Conservation (phyloP, 331 rosid genomes). For the Spiraea crenata region DNA sequence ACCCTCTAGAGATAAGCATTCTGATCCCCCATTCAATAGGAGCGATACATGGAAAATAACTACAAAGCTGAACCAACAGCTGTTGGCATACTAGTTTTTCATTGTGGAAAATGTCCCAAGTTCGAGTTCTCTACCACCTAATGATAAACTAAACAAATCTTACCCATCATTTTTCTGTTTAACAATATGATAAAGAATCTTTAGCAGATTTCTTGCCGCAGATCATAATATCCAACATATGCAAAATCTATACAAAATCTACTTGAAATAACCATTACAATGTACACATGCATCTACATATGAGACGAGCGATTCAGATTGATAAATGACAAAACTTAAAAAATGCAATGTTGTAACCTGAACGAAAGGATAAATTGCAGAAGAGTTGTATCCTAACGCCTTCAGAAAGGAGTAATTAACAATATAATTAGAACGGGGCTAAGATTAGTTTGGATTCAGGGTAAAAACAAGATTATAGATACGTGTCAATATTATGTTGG, state of each 20-base stretch:
- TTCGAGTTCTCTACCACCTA: no score
- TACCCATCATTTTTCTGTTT: no score
- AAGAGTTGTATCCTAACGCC: slow-evolving; percentile 3
- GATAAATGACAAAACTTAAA: neutral
- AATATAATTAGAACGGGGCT: neutral
- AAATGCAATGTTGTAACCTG: neutral
- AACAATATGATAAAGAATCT: no score
- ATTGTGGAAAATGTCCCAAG: no score
- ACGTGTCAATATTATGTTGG: neutral
- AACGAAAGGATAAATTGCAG: neutral
- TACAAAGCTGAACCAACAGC: neutral
- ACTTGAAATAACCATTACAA: neutral
- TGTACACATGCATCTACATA: neutral
- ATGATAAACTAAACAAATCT: no score
- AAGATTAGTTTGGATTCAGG: neutral
- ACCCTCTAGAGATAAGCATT: neutral
- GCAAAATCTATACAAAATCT: neutral
- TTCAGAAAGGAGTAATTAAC: neutral
- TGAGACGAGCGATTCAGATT: neutral
- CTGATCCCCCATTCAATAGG: neutral
- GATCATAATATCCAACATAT: neutral
- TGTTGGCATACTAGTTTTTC: neutral
- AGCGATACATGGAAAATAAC: neutral
- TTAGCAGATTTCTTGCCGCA: no score
- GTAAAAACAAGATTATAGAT: neutral